Percentiles rank a stretch among this genome's conserved stretches.
These are phyloP conservation scores for Didymella sp. DNA, from an alignment of 2,329 filamentous ascomycete species.

Conservation along the genomic window DNA sequence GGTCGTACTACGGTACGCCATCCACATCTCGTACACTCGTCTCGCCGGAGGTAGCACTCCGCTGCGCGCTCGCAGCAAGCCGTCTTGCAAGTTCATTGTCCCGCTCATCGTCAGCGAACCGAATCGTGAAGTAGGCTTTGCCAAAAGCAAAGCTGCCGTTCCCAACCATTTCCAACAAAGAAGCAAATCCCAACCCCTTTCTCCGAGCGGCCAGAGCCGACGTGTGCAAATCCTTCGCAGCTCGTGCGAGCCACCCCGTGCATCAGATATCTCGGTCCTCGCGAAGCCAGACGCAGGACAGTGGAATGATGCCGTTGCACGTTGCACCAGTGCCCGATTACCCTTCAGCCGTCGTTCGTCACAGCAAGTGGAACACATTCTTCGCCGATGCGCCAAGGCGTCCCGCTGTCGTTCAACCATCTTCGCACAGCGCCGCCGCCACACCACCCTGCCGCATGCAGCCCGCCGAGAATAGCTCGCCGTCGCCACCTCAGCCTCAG, in stretches of 20 bases:
- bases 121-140: not conserved
- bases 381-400: not conserved
- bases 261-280: not conserved
- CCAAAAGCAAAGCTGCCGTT: constrained; percentile 13
- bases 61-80: not conserved
- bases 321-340: not conserved
- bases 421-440: not conserved
- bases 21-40: not conserved
- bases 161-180: constrained; percentile 16
- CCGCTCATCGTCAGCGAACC: constrained; percentile 5
- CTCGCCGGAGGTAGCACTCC: not conserved
- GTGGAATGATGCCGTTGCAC: not conserved
- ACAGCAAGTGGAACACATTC: constrained; percentile 15
- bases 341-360: not conserved
- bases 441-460: constrained; percentile 3
- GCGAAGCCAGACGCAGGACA: not conserved
- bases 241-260: not conserved
- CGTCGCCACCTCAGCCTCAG: constrained; percentile 7
- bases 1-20: not conserved
- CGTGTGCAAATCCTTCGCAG: not conserved
- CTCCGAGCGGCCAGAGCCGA: not conserved
- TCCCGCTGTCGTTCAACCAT: not conserved
- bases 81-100: not conserved
- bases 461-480: constrained; percentile 11
- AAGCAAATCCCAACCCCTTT: not conserved